Evolutionary conservation across 1,284 basidiomycete species (phyloP), one percentile per base, ranked within the genome.

Genomic region (Tilletiopsis washingtonensis): DNA sequence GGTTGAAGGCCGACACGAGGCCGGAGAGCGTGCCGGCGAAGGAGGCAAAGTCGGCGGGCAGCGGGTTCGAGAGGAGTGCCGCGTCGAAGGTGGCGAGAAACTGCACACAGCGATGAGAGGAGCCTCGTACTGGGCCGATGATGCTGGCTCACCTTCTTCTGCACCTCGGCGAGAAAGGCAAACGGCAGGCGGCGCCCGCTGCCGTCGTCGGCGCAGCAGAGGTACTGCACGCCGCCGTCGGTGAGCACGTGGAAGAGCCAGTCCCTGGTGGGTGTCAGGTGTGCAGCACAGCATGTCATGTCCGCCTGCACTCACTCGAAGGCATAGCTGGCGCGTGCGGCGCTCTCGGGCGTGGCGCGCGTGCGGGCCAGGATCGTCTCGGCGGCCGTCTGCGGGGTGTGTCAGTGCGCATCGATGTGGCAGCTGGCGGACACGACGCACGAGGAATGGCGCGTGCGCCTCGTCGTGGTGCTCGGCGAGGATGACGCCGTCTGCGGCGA

Each of bases 231-330:
- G 0, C 60, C 68, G 43, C 69, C 60, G 20, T 58, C 50, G 42
- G 68, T 61, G 56, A 93, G 81, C 75, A 97, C 97, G 76, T 98
- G 93, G 71, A 97, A 94, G 24, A 96, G 79, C 73, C 88, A 93
- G 75, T 91, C 84, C 73, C 29, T 34, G 9, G 29, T 34, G n/a
- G 9, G 29, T 34, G 29, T 34, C n/a, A n/a, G n/a, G n/a, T n/a
- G n/a, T n/a, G n/a, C n/a, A n/a, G n/a, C n/a, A 34, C 29, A n/a
- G 9, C 29, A 34, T 9, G 5, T 21, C 21, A 15, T 29, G 24
- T 20, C 14, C 43, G 6, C 38, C 17, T 15, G 40, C 43, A 41
- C 88, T n/a, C 45, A 87, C 24, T 74, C 73, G 32, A 64, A 71
- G 0, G 67, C 62, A 74, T 79, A 96, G 29, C 89, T 93, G 48